These are phyloP conservation scores for Fusarium brevicatenulatum DNA, from an alignment of 2,329 filamentous ascomycete species.

Conservation along the genomic window DNA sequence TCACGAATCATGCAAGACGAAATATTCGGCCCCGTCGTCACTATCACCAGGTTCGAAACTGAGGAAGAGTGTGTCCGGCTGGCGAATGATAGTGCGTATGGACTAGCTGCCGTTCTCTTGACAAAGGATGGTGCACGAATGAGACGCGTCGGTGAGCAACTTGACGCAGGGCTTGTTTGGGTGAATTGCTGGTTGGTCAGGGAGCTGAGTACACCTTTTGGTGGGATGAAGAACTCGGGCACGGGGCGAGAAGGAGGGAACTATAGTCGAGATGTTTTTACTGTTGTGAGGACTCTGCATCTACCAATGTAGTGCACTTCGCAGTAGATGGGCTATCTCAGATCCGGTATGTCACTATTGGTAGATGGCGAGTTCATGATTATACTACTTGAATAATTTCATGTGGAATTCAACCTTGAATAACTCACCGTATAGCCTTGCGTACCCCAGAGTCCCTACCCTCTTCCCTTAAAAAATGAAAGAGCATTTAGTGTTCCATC, in stretches of 20 bases:
- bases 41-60: neutral
- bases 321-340: accelerated
- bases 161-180: neutral
- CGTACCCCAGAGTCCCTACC: too few species aligned
- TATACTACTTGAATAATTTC: too few species aligned
- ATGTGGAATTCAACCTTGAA: too few species aligned
- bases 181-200: neutral
- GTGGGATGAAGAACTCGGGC: neutral
- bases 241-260: neutral
- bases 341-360: neutral
- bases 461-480: too few species aligned
- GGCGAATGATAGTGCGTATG: neutral
- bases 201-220: neutral
- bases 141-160: neutral
- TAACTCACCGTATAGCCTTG: too few species aligned
- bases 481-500: too few species aligned
- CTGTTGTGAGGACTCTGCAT: neutral
- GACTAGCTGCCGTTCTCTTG: neutral
- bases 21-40: neutral
- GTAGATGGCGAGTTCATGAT: too few species aligned
- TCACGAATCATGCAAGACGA: neutral
- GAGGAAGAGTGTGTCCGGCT: neutral
- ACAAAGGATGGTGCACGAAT: neutral
- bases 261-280: neutral
- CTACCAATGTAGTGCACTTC: neutral